A percentile compares a stretch with the other conserved stretches of the same genome.
Evolutionary conservation across 2,329 filamentous ascomycete species (phyloP).

Genomic region (Cytospora leucostoma): DNA sequence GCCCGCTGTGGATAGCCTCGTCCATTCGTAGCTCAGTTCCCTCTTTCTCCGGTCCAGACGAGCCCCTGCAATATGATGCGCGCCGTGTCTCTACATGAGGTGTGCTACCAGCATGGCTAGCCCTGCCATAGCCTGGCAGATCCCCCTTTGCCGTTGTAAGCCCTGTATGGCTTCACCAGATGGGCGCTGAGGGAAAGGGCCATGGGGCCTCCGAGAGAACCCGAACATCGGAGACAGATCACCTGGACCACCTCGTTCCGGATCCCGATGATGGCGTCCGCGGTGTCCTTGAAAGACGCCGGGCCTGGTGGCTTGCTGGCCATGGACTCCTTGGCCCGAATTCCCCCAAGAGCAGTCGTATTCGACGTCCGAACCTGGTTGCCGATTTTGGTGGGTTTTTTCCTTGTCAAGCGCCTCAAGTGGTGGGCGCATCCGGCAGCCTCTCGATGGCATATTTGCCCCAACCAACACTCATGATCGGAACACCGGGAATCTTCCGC

Average conservation of each 20-base stretch:
- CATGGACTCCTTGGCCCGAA: neutral
- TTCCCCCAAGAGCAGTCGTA: neutral
- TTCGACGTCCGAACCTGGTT: neutral
- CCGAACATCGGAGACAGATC: neutral
- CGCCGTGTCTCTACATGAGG: neutral
- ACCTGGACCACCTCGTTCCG: neutral
- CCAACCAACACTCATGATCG: constrained; percentile 77
- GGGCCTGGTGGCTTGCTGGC: neutral
- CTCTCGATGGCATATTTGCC: constrained; percentile 96
- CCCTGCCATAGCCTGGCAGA: neutral
- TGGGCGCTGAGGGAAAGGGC: neutral
- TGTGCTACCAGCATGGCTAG: neutral
- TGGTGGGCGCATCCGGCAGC: constrained; percentile 79
- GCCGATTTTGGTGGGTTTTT: too few relatives aligned
- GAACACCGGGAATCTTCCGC: constrained; percentile 69
- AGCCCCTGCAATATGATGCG: neutral
- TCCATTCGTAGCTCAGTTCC: neutral
- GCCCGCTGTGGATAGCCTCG: neutral
- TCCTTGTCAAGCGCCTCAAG: constrained; percentile 41
- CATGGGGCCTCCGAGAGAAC: neutral
- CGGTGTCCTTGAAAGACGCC: neutral
- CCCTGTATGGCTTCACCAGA: neutral
- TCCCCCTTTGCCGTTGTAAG: neutral
- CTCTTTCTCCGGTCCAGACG: neutral
- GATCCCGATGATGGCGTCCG: neutral